Percentiles rank a stretch among this genome's conserved stretches.
phyloP scores from a whole-genome alignment of 179 eudicot species.

The Spinacia oleracea region DNA sequence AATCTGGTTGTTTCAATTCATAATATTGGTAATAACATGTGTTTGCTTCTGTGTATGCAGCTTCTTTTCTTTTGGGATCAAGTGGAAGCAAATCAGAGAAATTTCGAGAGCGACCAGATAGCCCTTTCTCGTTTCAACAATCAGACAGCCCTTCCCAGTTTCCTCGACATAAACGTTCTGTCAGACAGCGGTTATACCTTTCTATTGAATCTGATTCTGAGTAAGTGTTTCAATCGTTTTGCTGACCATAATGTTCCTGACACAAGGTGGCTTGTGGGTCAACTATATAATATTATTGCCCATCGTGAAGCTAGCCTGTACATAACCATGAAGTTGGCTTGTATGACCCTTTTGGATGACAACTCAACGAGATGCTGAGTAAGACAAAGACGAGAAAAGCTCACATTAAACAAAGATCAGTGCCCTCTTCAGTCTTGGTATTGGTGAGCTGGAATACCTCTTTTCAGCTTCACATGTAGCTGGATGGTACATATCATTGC shows the following conservation, averaged over 20 bases:
- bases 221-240: conserved; percentile 16
- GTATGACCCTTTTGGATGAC: conserved; percentile 15
- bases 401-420: neutral
- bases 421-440: neutral
- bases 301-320: conserved; percentile 21
- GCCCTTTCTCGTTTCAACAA: conserved; percentile 56
- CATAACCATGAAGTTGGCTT: conserved; percentile 14
- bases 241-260: conserved; percentile 5
- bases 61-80: conserved; percentile 58
- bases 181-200: conserved; percentile 58
- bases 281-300: conserved; percentile 12
- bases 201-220: conserved; percentile 62
- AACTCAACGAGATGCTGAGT: conserved; percentile 6
- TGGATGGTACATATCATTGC: conserved; percentile 27
- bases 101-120: conserved; percentile 60
- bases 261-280: neutral
- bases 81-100: conserved; percentile 57
- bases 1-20: neutral
- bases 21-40: neutral
- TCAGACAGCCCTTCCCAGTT: conserved; percentile 69
- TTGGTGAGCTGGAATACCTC: conserved; percentile 27
- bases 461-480: conserved; percentile 21
- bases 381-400: neutral
- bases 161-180: conserved; percentile 79
- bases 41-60: conserved; percentile 44